Base-by-base conservation (phyloP, 108 stramenopile species). In the Discostella stelligeroides region DNA sequence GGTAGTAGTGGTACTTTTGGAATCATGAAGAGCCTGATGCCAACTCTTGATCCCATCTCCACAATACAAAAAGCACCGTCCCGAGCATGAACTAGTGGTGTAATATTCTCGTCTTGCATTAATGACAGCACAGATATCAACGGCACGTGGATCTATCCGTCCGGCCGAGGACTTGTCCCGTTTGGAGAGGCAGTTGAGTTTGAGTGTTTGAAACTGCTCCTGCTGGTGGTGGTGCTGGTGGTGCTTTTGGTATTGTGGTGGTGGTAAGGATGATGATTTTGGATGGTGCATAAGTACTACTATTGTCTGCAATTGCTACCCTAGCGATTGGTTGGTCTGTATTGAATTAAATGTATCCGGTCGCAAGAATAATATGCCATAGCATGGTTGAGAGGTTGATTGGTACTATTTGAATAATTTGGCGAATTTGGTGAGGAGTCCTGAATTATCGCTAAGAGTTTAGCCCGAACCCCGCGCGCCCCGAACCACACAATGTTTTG, bases 151-250 rank as follows among this genome's bases (percentile, higher is more conserved):
- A 70, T 96, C 95, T 60, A 96, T 93, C 0, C 91, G 80, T 9
- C 92, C 91, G 1, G 90, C 88, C 25, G 79, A 90, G 51, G 86
- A 87, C 68, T 91, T 91, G 73, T 96, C 92, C 0, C 91, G 83
- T 81, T 93, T 92, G 39, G 83, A 86, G 18, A 92, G 80, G 41
- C 85, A 82, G 58, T 84, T 82, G 1, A 56, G 49, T 61, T 94
- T 94, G 74, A 84, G 82, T 53, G 84, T 84, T 70, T 82, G 84
- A 66, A 94, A 94, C 45, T 81, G 84, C 24, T 81, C 49, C 40
- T 42, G 58, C 17, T 69, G 54, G 20, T 70, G 75, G 17, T 37
- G 48, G 20, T 15, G 24, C 7, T 68, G 56, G 17, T 41, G 46
- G 53, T 66, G 64, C 3, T 25, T 2, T 5, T 25, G 50, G 15